phyloP scores from a whole-genome alignment of 2,329 filamentous ascomycete species.

The Phoma sp. region DNA sequence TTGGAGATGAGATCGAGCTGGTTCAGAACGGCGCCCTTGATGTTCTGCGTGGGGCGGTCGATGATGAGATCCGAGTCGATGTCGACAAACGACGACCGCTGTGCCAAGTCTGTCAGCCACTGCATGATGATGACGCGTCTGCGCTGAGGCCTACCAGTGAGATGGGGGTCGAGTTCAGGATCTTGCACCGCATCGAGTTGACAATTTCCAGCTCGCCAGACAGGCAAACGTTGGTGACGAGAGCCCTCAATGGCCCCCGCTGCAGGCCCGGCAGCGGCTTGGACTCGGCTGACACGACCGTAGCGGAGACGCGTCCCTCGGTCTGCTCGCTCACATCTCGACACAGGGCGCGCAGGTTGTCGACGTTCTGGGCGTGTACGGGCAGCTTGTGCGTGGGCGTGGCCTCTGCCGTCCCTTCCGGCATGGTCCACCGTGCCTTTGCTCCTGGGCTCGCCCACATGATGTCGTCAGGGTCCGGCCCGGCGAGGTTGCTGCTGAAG shows the following conservation, averaged over 20 bases:
- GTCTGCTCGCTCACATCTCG: constrained; percentile 75
- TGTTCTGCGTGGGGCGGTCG: constrained; percentile 70
- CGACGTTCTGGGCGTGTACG: constrained; percentile 87
- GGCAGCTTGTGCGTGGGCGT: constrained; percentile 87
- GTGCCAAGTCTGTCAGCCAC: constrained; percentile 36
- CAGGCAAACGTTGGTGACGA: constrained; percentile 84
- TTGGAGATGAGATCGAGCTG: constrained; percentile 86
- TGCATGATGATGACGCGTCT: constrained; percentile 22
- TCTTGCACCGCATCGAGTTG: constrained; percentile 85
- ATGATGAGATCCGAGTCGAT: constrained; percentile 90
- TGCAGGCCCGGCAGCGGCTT: constrained; percentile 63
- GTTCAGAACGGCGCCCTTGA: constrained; percentile 78
- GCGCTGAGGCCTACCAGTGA: constrained; percentile 72
- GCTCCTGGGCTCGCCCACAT: constrained; percentile 89
- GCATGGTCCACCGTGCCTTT: constrained; percentile 90
- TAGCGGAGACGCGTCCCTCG: constrained; percentile 74
- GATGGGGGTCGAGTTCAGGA: constrained; percentile 90
- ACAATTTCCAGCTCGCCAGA: constrained; percentile 87
- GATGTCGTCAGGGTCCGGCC: constrained; percentile 92
- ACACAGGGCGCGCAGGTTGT: constrained; percentile 79
- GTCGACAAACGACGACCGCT: constrained; percentile 93
- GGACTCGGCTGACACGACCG: constrained; percentile 81
- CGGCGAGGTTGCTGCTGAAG: constrained; percentile 88
- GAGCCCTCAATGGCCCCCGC: constrained; percentile 56
- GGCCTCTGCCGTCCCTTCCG: constrained; percentile 82